Percentiles rank a stretch among this genome's conserved stretches.
These are phyloP conservation scores for Linum trigynum DNA, from an alignment of 345 rosid species.

Conservation along the genomic window DNA sequence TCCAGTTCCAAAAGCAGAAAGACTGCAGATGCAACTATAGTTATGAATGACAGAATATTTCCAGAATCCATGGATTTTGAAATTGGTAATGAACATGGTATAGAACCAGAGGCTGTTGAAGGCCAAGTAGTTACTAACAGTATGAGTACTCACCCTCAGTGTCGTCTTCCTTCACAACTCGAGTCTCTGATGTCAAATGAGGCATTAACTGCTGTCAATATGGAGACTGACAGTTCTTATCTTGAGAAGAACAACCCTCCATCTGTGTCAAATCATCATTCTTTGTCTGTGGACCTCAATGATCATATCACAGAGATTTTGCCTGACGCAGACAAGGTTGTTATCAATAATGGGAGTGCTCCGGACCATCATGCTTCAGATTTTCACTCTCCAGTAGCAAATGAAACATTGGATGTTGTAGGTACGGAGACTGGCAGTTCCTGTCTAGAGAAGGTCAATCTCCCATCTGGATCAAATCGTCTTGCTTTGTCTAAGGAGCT, in stretches of 20 bases:
- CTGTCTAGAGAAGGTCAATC: no score
- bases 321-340: constrained; percentile 14
- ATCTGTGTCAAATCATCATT: constrained; percentile 18
- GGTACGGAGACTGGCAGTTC: no score
- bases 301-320: constrained; percentile 1
- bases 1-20: constrained; percentile 21
- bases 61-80: constrained; percentile 24
- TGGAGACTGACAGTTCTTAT: constrained; percentile 19
- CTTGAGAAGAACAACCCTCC: constrained; percentile 22
- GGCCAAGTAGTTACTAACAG: constrained; percentile 19
- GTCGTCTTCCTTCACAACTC: constrained; percentile 21
- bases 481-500: background rate
- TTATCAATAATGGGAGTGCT: constrained; percentile 17
- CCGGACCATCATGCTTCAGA: background rate
- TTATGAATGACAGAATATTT: constrained; percentile 17
- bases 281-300: constrained; percentile 22
- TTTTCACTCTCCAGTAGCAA: no score
- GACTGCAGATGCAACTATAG: constrained; percentile 18
- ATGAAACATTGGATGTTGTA: no score
- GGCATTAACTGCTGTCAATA: constrained; percentile 18
- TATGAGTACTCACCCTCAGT: constrained; percentile 12
- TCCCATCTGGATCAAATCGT: no score
- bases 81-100: constrained; percentile 15
- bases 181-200: constrained; percentile 17
- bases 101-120: constrained; percentile 21